Percentiles rank a stretch among this genome's conserved stretches.
These are phyloP conservation scores for Luffa aegyptiaca DNA, from an alignment of 306 rosid species.

Conservation along the genomic window DNA sequence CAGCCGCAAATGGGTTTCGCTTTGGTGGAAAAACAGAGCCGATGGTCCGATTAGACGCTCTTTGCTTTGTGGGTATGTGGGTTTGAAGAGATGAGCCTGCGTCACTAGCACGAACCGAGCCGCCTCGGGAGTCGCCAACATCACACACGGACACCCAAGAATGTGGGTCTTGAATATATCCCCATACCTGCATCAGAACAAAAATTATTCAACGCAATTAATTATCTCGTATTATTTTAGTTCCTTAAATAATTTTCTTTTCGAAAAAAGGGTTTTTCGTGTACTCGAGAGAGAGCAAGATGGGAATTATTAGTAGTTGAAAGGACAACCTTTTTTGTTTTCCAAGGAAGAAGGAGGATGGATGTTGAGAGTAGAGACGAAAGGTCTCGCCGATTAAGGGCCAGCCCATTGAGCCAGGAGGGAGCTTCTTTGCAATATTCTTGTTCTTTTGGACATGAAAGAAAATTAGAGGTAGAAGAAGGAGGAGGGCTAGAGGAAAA, in stretches of 20 bases:
- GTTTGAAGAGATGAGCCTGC: slow-evolving; percentile 70
- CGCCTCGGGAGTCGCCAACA: slow-evolving; percentile 85
- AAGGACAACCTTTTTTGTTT: slow-evolving; percentile 73
- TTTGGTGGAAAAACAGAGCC: slow-evolving; percentile 80
- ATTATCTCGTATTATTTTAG: too few species aligned
- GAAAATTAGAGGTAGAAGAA: slow-evolving; percentile 12
- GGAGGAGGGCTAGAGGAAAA: slow-evolving; percentile 16
- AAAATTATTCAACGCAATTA: not conserved
- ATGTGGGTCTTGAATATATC: slow-evolving; percentile 86
- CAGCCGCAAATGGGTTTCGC: slow-evolving; percentile 46
- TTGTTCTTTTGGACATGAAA: slow-evolving; percentile 2
- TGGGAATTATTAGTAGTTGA: too few species aligned
- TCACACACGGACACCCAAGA: slow-evolving; percentile 71
- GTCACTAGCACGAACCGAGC: slow-evolving; percentile 72
- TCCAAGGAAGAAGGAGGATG: slow-evolving; percentile 51
- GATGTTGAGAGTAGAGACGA: slow-evolving; percentile 68
- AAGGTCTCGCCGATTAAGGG: slow-evolving; percentile 83
- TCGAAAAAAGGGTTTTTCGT: too few species aligned
- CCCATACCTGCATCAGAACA: slow-evolving; percentile 46
- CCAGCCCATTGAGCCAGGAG: slow-evolving; percentile 98
- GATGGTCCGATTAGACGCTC: slow-evolving; percentile 71
- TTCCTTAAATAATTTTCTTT: too few species aligned
- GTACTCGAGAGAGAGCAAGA: too few species aligned
- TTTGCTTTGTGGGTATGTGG: slow-evolving; percentile 83
- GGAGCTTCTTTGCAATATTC: slow-evolving; percentile 26